These are phyloP conservation scores for Fomitopsis serialis DNA, from an alignment of 768 basidiomycete species.

Conservation along the genomic window DNA sequence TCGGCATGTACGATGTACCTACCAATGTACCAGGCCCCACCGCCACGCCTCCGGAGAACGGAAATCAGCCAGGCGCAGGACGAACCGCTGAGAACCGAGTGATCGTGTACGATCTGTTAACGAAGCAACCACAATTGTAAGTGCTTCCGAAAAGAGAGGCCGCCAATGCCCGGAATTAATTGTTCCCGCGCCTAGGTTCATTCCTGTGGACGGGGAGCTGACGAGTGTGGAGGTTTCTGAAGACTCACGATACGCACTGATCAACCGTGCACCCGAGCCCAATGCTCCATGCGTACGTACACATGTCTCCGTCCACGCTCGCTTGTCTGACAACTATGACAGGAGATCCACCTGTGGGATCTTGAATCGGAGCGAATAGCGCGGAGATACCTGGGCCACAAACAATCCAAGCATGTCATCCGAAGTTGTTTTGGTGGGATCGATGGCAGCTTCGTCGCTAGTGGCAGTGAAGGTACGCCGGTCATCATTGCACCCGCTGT, in stretches of 20 bases:
- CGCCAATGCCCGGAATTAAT: neutral
- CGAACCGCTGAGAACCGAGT: conserved; percentile 38
- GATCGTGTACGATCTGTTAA: conserved; percentile 71
- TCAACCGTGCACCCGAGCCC: conserved; percentile 86
- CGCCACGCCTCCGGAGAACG: conserved; percentile 4
- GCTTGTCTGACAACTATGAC: conserved; percentile 9
- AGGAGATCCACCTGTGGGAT: conserved; percentile 93
- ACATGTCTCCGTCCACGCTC: neutral
- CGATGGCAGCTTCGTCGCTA: conserved; percentile 83
- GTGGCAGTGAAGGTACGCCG: conserved; percentile 87
- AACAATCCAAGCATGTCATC: conserved; percentile 79
- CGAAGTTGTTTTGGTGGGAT: conserved; percentile 92
- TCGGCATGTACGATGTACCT: conserved; percentile 58
- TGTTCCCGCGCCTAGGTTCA: conserved; percentile 39
- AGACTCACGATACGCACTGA: conserved; percentile 81
- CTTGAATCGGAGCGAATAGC: conserved; percentile 62
- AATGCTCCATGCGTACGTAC: conserved; percentile 28
- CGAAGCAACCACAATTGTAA: conserved; percentile 60
- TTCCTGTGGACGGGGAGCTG: conserved; percentile 69
- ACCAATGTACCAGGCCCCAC: conserved; percentile 13
- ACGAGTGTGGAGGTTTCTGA: conserved; percentile 84
- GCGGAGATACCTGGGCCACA: conserved; percentile 83
- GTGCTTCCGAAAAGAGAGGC: conserved; percentile 6
- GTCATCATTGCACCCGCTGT: neutral
- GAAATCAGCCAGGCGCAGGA: conserved; percentile 20